Conservation (phyloP, 1,284 basidiomycete species). For the Microstroma glucosiphilum region DNA sequence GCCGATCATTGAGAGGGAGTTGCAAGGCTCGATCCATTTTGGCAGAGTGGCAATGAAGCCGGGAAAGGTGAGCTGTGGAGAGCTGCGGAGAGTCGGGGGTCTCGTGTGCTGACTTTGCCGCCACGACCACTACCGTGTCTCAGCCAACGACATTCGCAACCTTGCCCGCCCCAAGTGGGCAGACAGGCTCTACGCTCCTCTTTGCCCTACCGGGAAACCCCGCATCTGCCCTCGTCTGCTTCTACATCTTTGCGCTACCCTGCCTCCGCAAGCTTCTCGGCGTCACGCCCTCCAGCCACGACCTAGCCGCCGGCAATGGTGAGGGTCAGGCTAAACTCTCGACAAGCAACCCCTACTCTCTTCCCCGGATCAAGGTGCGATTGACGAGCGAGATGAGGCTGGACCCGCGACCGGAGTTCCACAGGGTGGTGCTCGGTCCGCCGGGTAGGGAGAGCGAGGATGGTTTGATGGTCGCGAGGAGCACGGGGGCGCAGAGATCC, state of each 20-base stretch:
- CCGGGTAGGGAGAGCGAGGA: not conserved
- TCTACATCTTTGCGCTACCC: conserved; percentile 76
- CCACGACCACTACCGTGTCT: not conserved
- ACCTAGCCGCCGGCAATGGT: too few species aligned
- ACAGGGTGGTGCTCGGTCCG: conserved; percentile 63
- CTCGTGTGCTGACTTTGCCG: not conserved
- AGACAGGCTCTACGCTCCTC: conserved; percentile 56
- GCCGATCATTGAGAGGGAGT: conserved; percentile 72
- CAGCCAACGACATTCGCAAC: conserved; percentile 71
- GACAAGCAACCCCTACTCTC: conserved; percentile 54
- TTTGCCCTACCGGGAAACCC: conserved; percentile 85
- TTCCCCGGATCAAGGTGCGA: conserved; percentile 65
- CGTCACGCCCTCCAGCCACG: not conserved
- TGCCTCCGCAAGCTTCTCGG: conserved; percentile 62
- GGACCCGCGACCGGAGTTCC: conserved; percentile 72
- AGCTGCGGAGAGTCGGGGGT: not conserved
- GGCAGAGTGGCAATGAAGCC: conserved; percentile 61
- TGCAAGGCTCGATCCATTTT: conserved; percentile 70
- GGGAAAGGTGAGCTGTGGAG: conserved; percentile 28
- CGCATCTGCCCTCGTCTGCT: conserved; percentile 78
- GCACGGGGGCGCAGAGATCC: conserved; percentile 1
- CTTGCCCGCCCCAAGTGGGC: conserved; percentile 51
- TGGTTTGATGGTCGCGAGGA: not conserved
- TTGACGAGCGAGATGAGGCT: conserved; percentile 58
- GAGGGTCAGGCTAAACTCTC: too few species aligned